Evolutionary conservation across 2,329 filamentous ascomycete species (phyloP), one percentile per base, ranked within the genome.

Genomic region (Xylariaceae sp.): DNA sequence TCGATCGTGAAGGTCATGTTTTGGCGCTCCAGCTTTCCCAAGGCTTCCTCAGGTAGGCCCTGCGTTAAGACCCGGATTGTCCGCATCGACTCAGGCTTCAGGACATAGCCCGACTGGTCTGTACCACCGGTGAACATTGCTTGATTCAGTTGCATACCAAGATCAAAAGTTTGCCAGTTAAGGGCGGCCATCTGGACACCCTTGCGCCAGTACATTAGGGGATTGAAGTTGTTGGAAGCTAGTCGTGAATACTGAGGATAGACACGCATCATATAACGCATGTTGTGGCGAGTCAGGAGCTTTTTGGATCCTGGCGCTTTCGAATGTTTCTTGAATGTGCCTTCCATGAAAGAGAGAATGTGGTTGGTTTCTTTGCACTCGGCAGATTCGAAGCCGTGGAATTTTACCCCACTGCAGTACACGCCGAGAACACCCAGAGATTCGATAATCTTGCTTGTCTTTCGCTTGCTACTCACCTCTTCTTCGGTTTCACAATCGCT

Each of bases 91-190:
- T 87, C 83, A 17, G 94, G 93, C 77, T 99, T 99, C 56, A 97
- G 82, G 11, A 97, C 92, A 69, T 97, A 99, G 50, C 94, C 94
- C 2, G 89, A 90, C 58, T 86, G 85, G 75, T 97, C 94, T 10
- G 83, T 87, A 49, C 91, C 90, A 59, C 90, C 90, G 51, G 92
- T 89, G 72, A 97, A 99, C 94, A 99, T 97, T 70, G 94, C 94
- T 66, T 94, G 89, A 72, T 97, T 97, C 73, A 97, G 82, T 72
- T 97, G 93, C 84, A 97, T 94, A 51, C 92, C 91, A 15, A 95
- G 81, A 71, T 97, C 94, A 70, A 95, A 97, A 0, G 92, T 97
- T 75, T 99, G 94, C 93, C 94, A 97, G 75, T 99, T 99, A 63
- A 97, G 80, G 0, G 94, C 94, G 11, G 89, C 92, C 93, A 99